Evolutionary conservation across 164 flowering plant species (phyloP).

Genomic region (Saururus chinensis): DNA sequence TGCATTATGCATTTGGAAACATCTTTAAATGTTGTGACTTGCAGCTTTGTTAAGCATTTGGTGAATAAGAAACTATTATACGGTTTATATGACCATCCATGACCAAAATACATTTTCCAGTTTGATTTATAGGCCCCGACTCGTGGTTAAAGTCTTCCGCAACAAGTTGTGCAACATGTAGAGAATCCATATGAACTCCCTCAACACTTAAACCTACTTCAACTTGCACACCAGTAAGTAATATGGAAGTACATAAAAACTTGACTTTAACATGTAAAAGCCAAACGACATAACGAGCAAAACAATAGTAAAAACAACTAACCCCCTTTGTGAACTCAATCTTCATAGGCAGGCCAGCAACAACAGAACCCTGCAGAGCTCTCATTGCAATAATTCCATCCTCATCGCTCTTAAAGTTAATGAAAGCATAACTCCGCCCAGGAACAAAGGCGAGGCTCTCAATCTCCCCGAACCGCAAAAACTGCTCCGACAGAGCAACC

Average conservation of each 20-base stretch:
- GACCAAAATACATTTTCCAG: too few relatives aligned
- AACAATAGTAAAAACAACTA: constrained; percentile 41
- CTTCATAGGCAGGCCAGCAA: constrained; percentile 67
- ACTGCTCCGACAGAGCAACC: constrained; percentile 34
- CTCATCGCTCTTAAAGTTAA: constrained; percentile 58
- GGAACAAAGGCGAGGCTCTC: constrained; percentile 69
- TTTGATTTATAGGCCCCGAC: too few relatives aligned
- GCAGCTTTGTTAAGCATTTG: too few relatives aligned
- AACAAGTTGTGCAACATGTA: too few relatives aligned
- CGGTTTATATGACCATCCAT: too few relatives aligned
- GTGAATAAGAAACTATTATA: too few relatives aligned
- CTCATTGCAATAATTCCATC: constrained; percentile 64
- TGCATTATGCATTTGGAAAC: too few relatives aligned
- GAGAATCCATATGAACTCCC: not conserved
- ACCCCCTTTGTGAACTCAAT: constrained; percentile 98
- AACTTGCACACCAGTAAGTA: not conserved
- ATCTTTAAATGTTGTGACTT: too few relatives aligned
- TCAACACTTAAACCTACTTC: not conserved
- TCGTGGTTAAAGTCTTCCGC: too few relatives aligned
- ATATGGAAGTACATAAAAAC: not conserved
- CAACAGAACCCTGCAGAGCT: constrained; percentile 58
- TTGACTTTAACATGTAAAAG: not conserved
- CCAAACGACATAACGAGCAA: not conserved
- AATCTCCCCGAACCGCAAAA: constrained; percentile 61
- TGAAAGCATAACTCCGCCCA: constrained; percentile 76